Evolutionary conservation across 805 yeast species (phyloP).

Genomic region (Kodamaea leandrae): DNA sequence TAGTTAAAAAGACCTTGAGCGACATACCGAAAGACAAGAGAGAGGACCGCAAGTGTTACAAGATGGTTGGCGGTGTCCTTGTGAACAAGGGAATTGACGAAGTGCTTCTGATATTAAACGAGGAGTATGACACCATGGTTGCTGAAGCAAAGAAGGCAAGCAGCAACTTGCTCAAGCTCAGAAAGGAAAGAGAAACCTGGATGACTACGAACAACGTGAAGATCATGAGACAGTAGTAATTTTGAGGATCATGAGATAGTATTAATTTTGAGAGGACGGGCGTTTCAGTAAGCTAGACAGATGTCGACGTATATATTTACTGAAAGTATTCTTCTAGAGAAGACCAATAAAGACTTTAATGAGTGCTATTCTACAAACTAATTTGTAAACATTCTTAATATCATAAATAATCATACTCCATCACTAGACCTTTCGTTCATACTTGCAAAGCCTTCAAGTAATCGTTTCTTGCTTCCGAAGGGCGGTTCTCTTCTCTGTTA

Average conservation of each 20-base stretch:
- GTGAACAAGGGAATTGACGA: slow-evolving; percentile 81
- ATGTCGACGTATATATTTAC: no score
- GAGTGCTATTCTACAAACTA: no score
- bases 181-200: slow-evolving; percentile 39
- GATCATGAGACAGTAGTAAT: slow-evolving; percentile 31
- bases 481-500: slow-evolving; percentile 51
- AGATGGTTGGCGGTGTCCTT: slow-evolving; percentile 92
- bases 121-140: slow-evolving; percentile 41
- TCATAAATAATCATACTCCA: no score
- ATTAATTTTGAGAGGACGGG: no score
- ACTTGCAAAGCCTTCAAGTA: slow-evolving; percentile 22
- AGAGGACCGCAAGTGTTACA: slow-evolving; percentile 70
- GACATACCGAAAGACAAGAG: slow-evolving; percentile 34
- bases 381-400: no score
- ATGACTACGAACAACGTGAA: slow-evolving; percentile 42
- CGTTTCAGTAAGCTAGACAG: no score
- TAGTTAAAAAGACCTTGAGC: slow-evolving; percentile 41
- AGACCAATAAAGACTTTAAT: no score
- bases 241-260: no score
- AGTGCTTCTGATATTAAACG: slow-evolving; percentile 59
- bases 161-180: slow-evolving; percentile 23
- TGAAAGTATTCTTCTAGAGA: no score
- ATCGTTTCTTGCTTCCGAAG: slow-evolving; percentile 34
- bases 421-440: no score
- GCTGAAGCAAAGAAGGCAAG: slow-evolving; percentile 24